These are phyloP conservation scores for Ulmus americana DNA, from an alignment of 331 rosid genomes.

Conservation along the genomic window DNA sequence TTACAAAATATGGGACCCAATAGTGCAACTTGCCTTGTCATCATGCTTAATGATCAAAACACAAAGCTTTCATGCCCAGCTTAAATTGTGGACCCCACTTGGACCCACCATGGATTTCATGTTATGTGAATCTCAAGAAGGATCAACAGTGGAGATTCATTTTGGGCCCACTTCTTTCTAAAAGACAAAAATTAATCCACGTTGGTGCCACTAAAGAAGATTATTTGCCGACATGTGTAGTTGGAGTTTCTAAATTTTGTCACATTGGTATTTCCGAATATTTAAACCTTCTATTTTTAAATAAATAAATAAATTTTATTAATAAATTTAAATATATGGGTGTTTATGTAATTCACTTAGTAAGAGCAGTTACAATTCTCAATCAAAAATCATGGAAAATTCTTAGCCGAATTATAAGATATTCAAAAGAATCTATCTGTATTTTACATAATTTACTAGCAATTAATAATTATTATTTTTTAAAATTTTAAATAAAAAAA, in stretches of 20 bases:
- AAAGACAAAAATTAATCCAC: constrained; percentile 29
- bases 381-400: constrained; percentile 49
- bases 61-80: constrained; percentile 16
- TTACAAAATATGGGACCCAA: constrained; percentile 10
- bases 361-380: constrained; percentile 38
- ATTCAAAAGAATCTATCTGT: constrained; percentile 17
- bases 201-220: constrained; percentile 25
- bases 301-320: not conserved
- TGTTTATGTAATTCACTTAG: constrained; percentile 29
- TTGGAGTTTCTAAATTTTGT: constrained; percentile 24
- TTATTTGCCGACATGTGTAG: constrained; percentile 30
- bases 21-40: constrained; percentile 19
- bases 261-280: constrained; percentile 34
- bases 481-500: not conserved
- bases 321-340: constrained; percentile 19
- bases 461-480: not conserved
- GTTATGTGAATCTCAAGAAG: constrained; percentile 26
- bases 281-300: not conserved
- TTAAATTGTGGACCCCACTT: constrained; percentile 8
- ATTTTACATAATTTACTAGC: not conserved
- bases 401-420: constrained; percentile 36
- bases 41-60: constrained; percentile 9
- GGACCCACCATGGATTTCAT: constrained; percentile 26
- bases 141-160: constrained; percentile 27
- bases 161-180: constrained; percentile 4